These are phyloP conservation scores for Stentor coeruleus DNA, from an alignment of 73 alveolate species.

Conservation along the genomic window DNA sequence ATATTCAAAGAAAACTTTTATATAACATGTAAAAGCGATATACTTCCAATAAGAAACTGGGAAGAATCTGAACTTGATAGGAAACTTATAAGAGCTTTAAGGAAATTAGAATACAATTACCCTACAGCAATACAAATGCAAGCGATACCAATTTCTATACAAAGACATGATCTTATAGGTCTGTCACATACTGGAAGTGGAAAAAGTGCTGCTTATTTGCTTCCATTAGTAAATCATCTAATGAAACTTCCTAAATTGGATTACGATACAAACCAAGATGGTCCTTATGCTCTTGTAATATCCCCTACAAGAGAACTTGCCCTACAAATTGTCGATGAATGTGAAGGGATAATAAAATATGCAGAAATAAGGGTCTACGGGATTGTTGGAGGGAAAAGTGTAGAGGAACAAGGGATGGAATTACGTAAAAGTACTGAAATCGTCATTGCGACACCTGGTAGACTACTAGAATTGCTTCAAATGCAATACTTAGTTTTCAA, in stretches of 20 bases:
- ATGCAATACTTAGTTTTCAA: constrained; percentile 45
- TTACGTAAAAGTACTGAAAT: constrained; percentile 66
- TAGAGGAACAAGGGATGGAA: constrained; percentile 55
- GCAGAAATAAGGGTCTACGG: constrained; percentile 61
- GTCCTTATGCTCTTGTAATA: constrained; percentile 50
- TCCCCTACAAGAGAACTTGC: constrained; percentile 90
- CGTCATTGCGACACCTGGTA: constrained; percentile 90
- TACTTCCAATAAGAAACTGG: background rate
- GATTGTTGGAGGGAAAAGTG: constrained; percentile 83
- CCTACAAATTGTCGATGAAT: constrained; percentile 60
- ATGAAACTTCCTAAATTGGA: constrained; percentile 72
- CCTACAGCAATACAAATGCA: constrained; percentile 76
- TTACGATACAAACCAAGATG: constrained; percentile 26
- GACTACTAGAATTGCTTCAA: constrained; percentile 58
- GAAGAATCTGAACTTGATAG: background rate
- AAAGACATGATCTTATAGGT: constrained; percentile 73
- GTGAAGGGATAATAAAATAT: constrained; percentile 59
- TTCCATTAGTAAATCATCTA: constrained; percentile 68
- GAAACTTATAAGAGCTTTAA: background rate
- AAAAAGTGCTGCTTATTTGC: constrained; percentile 83
- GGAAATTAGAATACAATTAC: background rate
- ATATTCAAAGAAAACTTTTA: constrained; percentile 69
- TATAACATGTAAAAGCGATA: background rate
- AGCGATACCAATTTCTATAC: constrained; percentile 63
- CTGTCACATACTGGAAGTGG: constrained; percentile 90